Evolutionary conservation across 352 stramenopile species (phyloP).

Genomic region (Globisporangium uncinulatum): DNA sequence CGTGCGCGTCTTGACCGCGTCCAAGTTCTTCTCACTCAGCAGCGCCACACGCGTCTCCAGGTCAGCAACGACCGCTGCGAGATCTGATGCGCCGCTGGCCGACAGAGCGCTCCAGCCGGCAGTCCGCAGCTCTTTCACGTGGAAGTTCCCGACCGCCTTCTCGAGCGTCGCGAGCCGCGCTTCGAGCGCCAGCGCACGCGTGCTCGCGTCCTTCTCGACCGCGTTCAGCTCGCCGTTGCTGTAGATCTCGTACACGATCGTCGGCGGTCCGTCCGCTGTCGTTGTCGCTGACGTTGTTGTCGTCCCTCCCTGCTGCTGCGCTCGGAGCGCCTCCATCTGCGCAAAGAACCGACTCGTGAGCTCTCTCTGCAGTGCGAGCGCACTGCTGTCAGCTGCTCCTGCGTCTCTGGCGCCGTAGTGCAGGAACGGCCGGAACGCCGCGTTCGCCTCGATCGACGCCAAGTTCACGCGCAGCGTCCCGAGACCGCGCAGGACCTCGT

Average conservation of each 20-base stretch:
- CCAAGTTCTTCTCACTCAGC: constrained; percentile 72
- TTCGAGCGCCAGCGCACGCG: constrained; percentile 51
- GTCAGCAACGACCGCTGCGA: constrained; percentile 42
- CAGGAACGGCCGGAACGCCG: constrained; percentile 54
- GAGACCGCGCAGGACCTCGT: constrained; percentile 59
- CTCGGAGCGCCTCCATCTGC: constrained; percentile 55
- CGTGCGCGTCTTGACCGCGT: constrained; percentile 72
- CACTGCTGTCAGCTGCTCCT: constrained; percentile 26
- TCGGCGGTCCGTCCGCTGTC: background rate
- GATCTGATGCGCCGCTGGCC: constrained; percentile 16
- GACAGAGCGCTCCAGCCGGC: constrained; percentile 27
- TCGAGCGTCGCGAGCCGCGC: constrained; percentile 55
- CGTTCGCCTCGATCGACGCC: constrained; percentile 48
- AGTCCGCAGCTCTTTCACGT: constrained; percentile 41
- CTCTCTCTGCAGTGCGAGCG: constrained; percentile 54
- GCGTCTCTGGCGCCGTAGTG: constrained; percentile 9
- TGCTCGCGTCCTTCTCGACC: constrained; percentile 59
- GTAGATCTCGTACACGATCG: constrained; percentile 80
- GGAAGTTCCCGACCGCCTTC: constrained; percentile 45
- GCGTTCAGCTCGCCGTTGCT: constrained; percentile 70
- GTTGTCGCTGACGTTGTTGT: constrained; percentile 3
- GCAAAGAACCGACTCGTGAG: constrained; percentile 68
- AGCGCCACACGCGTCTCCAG: constrained; percentile 65
- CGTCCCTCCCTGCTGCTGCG: constrained; percentile 25
- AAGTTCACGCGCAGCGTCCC: constrained; percentile 58